These are phyloP conservation scores for Suillus paluster DNA, from an alignment of 768 basidiomycete genomes.

Conservation along the genomic window DNA sequence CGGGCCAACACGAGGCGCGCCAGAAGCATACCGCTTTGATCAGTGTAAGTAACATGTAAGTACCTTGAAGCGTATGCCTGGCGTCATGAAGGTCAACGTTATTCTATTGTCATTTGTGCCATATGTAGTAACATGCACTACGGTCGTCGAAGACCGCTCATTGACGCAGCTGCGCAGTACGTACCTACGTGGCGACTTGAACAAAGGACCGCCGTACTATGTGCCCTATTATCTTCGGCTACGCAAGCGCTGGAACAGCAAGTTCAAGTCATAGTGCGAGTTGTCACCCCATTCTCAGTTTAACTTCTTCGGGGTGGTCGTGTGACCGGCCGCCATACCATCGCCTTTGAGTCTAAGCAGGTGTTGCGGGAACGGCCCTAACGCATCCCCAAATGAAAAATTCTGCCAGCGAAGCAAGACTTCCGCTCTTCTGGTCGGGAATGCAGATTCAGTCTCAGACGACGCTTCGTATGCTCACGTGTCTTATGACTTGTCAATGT, in stretches of 20 bases:
- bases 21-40: conserved; percentile 25
- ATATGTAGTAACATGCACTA: too few relatives aligned
- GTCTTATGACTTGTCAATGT: neutral
- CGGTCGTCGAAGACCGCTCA: too few relatives aligned
- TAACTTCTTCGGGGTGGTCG: neutral
- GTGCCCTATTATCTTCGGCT: neutral
- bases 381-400: neutral
- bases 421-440: conserved; percentile 2
- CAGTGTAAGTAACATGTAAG: neutral
- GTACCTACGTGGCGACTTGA: conserved; percentile 6
- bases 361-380: neutral
- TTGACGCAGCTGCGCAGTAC: neutral
- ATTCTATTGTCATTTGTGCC: neutral
- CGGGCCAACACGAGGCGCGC: conserved; percentile 30
- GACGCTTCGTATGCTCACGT: conserved; percentile 2
- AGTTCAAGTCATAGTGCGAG: neutral
- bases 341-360: neutral
- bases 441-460: neutral
- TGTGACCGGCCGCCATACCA: conserved; percentile 6
- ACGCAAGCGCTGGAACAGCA: neutral
- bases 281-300: neutral
- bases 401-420: conserved; percentile 4
- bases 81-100: conserved; percentile 6
- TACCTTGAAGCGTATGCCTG: neutral
- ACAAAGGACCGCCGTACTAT: neutral